phyloP scores from a whole-genome alignment of 1,139 yeast genomes.

The Pneumocystis jirovecii region DNA sequence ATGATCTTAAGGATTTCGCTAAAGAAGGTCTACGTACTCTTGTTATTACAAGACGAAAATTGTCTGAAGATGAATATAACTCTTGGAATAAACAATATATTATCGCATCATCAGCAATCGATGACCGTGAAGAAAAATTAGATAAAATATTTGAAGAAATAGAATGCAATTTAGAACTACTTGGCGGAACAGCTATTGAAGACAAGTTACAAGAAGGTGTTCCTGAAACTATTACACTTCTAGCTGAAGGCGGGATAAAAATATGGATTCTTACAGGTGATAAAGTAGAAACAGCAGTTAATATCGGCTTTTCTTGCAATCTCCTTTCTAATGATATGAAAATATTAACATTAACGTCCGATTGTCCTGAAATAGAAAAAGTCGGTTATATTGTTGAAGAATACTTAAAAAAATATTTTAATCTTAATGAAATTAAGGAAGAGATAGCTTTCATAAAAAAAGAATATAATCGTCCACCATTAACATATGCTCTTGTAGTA shows the following conservation, averaged over 20 bases:
- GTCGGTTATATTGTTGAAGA: conserved; percentile 45
- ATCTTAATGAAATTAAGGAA: conserved; percentile 44
- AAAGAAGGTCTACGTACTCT: conserved; percentile 90
- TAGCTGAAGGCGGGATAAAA: conserved; percentile 84
- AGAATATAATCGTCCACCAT: conserved; percentile 66
- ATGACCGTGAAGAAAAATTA: conserved; percentile 61
- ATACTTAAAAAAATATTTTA: conserved; percentile 48
- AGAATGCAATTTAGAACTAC: conserved; percentile 52
- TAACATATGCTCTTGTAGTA: conserved; percentile 66
- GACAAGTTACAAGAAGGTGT: conserved; percentile 93
- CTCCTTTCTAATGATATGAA: conserved; percentile 77
- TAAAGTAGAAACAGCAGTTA: conserved; percentile 93
- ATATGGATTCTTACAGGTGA: conserved; percentile 97
- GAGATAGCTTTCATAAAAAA: conserved; percentile 47
- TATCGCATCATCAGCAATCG: conserved; percentile 57
- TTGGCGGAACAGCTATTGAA: conserved; percentile 97
- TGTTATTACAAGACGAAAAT: conserved; percentile 73
- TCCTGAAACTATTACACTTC: conserved; percentile 75
- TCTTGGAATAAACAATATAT: conserved; percentile 60
- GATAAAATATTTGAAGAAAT: conserved; percentile 68
- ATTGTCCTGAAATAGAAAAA: conserved; percentile 30
- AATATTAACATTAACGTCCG: conserved; percentile 48
- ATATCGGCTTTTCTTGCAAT: conserved; percentile 93
- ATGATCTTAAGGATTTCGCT: conserved; percentile 85
- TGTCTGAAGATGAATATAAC: conserved; percentile 44